These are phyloP conservation scores for Cladosporium cucumerinum DNA, from an alignment of 2,329 filamentous ascomycete species.

Conservation along the genomic window DNA sequence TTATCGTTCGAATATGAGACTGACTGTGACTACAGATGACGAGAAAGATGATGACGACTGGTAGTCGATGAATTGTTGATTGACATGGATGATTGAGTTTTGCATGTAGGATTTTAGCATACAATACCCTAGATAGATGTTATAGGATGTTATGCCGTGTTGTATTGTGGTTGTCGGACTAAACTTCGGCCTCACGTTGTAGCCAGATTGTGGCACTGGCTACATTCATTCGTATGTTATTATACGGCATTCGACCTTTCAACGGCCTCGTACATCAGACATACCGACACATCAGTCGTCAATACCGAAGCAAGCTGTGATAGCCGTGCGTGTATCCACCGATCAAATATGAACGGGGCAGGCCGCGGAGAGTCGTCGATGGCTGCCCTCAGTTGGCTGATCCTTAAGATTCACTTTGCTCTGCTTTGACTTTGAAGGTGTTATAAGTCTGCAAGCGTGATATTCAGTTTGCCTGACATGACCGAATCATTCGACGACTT, in stretches of 20 bases:
- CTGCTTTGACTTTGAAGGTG: background rate
- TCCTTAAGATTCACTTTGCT: background rate
- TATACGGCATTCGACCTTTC: background rate
- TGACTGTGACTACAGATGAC: slow-evolving; percentile 56
- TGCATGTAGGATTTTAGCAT: background rate
- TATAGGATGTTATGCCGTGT: background rate
- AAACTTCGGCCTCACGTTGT: background rate
- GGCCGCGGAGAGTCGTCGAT: background rate
- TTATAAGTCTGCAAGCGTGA: background rate
- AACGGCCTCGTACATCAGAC: background rate
- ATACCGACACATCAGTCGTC: background rate
- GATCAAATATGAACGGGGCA: background rate
- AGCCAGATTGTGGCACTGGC: background rate
- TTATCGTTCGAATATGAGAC: background rate
- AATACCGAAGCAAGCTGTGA: background rate
- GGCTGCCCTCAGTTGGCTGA: background rate
- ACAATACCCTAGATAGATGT: slow-evolving; percentile 5
- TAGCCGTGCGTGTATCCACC: background rate
- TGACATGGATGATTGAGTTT: too few species aligned
- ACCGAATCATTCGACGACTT: background rate
- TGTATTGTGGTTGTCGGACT: background rate
- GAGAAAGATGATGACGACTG: slow-evolving; percentile 75
- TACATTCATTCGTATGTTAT: background rate
- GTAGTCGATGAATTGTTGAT: slow-evolving; percentile 38
- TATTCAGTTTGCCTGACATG: background rate